Evolutionary conservation across 2,329 filamentous ascomycete species (phyloP), one percentile per base, ranked within the genome.

Genomic region (Tolypocladium guangdongense): DNA sequence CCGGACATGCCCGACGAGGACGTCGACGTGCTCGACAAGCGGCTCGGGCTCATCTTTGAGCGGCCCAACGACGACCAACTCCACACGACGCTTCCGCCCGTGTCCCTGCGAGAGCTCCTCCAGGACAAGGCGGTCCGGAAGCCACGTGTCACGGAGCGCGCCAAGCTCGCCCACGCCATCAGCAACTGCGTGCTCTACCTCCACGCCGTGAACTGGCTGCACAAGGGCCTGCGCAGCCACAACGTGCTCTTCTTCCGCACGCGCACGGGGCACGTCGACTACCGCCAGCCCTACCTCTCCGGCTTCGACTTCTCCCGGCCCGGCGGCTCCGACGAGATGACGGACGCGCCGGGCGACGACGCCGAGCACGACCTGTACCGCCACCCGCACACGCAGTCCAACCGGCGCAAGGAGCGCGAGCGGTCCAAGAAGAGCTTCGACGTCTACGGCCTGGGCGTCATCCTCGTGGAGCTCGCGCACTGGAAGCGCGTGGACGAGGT

Each of bases 261-360:
- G 32, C 54, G 54, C 32, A 47, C 54, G 24, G 65, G 63, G 55
- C 52, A 56, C 24, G 64, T 75, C 43, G 66, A 74, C 54, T 72
- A 71, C 53, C 57, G 59, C 11, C 63, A 66, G 35, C 76, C 76
- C 0, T 74, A 70, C 55, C 66, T 81, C 39, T 76, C 73, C 1
- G 78, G 78, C 36, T 81, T 81, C 63, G 78, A 81, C 56, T 80
- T 77, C 58, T 73, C 74, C 2, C 72, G 78, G 3, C 78, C 77
- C 1, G 76, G 74, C 2, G 67, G 68, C 3, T 68, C 69, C 7
- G 74, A 77, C 49, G 77, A 80, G 56, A 68, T 75, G 66, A 78
- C 77, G 0, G 75, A 80, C 45, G 70, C 71, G 2, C 74, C 74
- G 0, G 68, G 69, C 8, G 70, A 74, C 52, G 69, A 76, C 16